These are phyloP conservation scores for Corniculantispora saksenae DNA, from an alignment of 2,329 filamentous ascomycete genomes.

Conservation along the genomic window DNA sequence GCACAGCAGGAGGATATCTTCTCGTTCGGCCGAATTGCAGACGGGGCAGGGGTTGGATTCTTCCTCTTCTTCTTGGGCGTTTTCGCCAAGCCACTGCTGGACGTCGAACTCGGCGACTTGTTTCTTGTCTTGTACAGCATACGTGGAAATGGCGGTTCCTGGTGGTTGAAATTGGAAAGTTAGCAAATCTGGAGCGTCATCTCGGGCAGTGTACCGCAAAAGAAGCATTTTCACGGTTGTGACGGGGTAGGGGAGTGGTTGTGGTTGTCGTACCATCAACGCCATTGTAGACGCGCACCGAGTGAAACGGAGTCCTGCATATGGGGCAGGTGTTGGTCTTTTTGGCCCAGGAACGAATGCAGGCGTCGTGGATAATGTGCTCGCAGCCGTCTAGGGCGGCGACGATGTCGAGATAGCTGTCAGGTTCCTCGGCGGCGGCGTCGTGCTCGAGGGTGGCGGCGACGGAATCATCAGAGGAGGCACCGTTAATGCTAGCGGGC, in stretches of 20 bases:
- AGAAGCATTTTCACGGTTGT: neutral
- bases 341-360: conserved; percentile 91
- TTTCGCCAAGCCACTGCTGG: conserved; percentile 70
- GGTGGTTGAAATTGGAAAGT: conserved; percentile 8
- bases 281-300: conserved; percentile 79
- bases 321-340: conserved; percentile 98
- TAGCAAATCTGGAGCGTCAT: neutral
- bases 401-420: conserved; percentile 47
- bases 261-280: conserved; percentile 67
- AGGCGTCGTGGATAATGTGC: conserved; percentile 90
- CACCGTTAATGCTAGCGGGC: conserved; percentile 27
- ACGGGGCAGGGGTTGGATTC: conserved; percentile 75
- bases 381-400: conserved; percentile 74
- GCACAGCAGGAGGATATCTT: conserved; percentile 84
- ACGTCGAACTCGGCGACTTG: conserved; percentile 89
- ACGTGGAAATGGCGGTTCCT: conserved; percentile 60
- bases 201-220: neutral
- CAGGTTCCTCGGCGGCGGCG: conserved; percentile 29
- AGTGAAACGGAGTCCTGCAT: conserved; percentile 88
- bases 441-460: conserved; percentile 23
- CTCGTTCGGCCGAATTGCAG: conserved; percentile 78
- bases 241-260: conserved; percentile 20
- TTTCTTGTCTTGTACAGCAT: conserved; percentile 75
- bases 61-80: conserved; percentile 71
- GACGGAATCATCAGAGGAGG: conserved; percentile 27